A percentile compares a stretch with the other conserved stretches of the same genome.
phyloP scores from a whole-genome alignment of 116 monocot species.

The Iris pallida region DNA sequence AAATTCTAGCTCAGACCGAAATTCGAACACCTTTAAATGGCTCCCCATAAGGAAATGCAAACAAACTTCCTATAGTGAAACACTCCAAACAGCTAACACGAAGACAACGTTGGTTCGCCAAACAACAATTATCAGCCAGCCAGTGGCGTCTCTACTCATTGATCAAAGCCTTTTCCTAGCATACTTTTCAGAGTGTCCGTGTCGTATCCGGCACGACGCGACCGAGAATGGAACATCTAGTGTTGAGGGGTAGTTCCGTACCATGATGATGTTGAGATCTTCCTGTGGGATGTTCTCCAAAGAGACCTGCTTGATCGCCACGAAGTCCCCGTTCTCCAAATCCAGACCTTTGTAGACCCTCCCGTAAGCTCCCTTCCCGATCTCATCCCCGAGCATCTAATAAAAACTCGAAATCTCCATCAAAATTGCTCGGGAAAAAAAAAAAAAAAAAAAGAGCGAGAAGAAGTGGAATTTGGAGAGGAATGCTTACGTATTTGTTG shows the following conservation, averaged over 20 bases:
- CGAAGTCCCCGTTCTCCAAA: constrained; percentile 93
- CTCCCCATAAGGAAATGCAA: too few species aligned
- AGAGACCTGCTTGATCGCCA: constrained; percentile 98
- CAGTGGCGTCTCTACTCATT: neutral
- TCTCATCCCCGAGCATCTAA: constrained; percentile 98
- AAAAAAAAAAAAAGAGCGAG: constrained; percentile 8
- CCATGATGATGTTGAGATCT: constrained; percentile 98
- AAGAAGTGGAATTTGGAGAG: neutral
- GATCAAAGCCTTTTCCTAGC: neutral
- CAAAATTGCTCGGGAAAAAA: neutral
- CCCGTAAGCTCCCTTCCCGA: constrained; percentile 97
- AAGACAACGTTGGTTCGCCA: too few species aligned
- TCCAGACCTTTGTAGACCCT: constrained; percentile 93
- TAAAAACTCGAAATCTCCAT: neutral
- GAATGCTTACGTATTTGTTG: constrained; percentile 84
- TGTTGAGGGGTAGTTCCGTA: constrained; percentile 10
- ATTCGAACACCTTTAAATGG: too few species aligned
- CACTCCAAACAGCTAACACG: too few species aligned
- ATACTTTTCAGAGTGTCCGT: neutral
- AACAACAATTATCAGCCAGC: neutral
- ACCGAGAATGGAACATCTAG: neutral
- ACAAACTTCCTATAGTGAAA: too few species aligned
- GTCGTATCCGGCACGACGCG: neutral
- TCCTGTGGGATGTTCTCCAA: constrained; percentile 94
- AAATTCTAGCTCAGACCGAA: too few species aligned